A percentile compares a stretch with the other conserved stretches of the same genome.
phyloP scores from a whole-genome alignment of 345 rosid genomes.

The Heritiera fomes region DNA sequence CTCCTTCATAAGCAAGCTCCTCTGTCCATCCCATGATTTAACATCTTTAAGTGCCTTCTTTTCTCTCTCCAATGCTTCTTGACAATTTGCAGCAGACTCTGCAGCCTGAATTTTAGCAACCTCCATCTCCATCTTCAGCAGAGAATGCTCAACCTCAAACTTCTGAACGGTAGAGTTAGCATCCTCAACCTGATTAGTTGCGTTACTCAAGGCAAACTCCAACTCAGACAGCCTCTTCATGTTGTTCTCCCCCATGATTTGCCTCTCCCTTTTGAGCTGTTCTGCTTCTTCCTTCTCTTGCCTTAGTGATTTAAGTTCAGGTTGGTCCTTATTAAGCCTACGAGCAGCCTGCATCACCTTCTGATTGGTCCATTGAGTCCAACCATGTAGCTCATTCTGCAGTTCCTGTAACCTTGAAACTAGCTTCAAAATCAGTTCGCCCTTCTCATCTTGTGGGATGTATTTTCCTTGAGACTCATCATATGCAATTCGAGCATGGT shows the following conservation, averaged over 20 bases:
- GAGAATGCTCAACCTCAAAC: conserved; percentile 28
- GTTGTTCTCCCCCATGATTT: conserved; percentile 33
- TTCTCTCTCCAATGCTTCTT: conserved; percentile 35
- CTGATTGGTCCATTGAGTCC: conserved; percentile 41
- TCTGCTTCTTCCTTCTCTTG: conserved; percentile 40
- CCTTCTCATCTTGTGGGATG: conserved; percentile 34
- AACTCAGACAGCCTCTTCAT: conserved; percentile 39
- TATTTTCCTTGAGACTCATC: conserved; percentile 42
- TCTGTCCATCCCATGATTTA: conserved; percentile 29
- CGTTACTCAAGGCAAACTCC: conserved; percentile 33
- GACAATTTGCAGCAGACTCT: conserved; percentile 23
- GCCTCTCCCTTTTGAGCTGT: conserved; percentile 25
- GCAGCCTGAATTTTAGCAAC: conserved; percentile 26
- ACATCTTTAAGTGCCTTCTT: conserved; percentile 29
- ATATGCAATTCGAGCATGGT: conserved; percentile 37
- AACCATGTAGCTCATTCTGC: conserved; percentile 27
- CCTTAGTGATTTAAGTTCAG: conserved; percentile 37
- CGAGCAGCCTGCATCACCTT: conserved; percentile 44
- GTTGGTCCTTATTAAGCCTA: conserved; percentile 32
- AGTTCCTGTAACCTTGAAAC: conserved; percentile 27
- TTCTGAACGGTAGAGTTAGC: conserved; percentile 19
- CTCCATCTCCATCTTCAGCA: conserved; percentile 31
- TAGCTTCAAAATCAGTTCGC: conserved; percentile 32
- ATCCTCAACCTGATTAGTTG: conserved; percentile 27
- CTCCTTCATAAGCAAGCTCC: conserved; percentile 28